Base-by-base conservation (phyloP, 176 grass and related monocot genomes). In the Dendrocalamus sinicus region DNA sequence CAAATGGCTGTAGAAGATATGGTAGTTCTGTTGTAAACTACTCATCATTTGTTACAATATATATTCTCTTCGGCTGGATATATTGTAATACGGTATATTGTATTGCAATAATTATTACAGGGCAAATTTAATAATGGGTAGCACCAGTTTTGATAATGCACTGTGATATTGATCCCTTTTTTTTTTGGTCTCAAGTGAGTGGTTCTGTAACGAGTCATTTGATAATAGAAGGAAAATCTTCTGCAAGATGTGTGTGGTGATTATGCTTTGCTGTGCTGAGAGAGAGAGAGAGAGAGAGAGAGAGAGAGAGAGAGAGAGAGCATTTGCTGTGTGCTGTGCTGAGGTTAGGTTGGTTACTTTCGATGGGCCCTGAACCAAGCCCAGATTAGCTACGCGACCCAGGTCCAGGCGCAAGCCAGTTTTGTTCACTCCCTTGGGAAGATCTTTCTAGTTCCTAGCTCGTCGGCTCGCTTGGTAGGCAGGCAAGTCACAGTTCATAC, bases 41-140 rank as follows among this genome's bases (percentile, higher is more conserved):
- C 67, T 53, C 22, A 24, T 76, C 70, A 74, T 81, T 74, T 81
- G 46, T 81, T 67, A 66, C 24, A 79, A 35, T 66, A 8, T 28
- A 35, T 48, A 58, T 79, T 14, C 37, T 80, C 61, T 66, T 47
- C 0, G 45, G 44, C 77, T 12, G 65, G 79, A 81, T 55, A 40
- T 41, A n/a, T n/a, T n/a, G n/a, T n/a, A n/a, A n/a, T n/a, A n/a
- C n/a, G 20, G 12, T 40, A 69, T 20, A 66, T 48, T 35, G 16
- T 69, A 19, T 53, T 80, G 64, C 6, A 41, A 68, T 51, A 40
- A 69, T 40, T 68, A 46, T 68, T 54, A n/a, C 45, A 54, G 63
- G 51, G 61, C 13, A 80, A 50, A 66, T 48, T 35, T 35, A 14
- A 66, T 66, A 23, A 54, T 44, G 10, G 43, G 13, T 16, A 5